phyloP scores from a whole-genome alignment of 768 basidiomycete species.

The Pisolithus tinctorius region DNA sequence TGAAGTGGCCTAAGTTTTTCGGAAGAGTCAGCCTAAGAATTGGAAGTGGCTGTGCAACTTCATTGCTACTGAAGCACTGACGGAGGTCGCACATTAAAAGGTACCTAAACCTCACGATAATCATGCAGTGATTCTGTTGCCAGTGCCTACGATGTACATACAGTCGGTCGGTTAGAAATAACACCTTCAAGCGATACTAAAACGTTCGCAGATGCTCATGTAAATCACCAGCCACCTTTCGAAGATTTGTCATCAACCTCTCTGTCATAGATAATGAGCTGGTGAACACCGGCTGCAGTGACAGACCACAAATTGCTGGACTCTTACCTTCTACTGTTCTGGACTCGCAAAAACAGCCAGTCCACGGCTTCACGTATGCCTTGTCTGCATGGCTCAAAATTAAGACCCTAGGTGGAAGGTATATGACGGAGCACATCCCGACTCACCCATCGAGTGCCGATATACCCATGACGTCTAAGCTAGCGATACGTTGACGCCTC shows the following conservation, averaged over 20 bases:
- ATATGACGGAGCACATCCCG: background rate
- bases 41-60: too few relatives aligned
- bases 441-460: constrained; percentile 86
- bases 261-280: background rate
- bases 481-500: constrained; percentile 56
- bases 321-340: constrained; percentile 70
- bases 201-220: too few relatives aligned
- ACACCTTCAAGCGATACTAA: too few relatives aligned
- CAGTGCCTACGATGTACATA: background rate
- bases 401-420: too few relatives aligned
- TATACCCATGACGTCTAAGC: constrained; percentile 84
- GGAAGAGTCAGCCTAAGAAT: too few relatives aligned
- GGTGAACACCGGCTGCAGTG: background rate
- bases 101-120: too few relatives aligned
- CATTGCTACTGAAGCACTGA: too few relatives aligned
- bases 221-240: background rate
- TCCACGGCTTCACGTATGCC: constrained; percentile 88
- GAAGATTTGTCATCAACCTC: background rate
- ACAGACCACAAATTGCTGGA: too few relatives aligned
- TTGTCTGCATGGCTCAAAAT: constrained; percentile 41
- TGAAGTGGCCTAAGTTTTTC: too few relatives aligned
- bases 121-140: too few relatives aligned
- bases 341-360: constrained; percentile 91
- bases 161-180: background rate
- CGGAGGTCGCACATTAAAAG: too few relatives aligned